Percentiles rank a stretch among this genome's conserved stretches.
phyloP scores from a whole-genome alignment of 2,329 filamentous ascomycete genomes.

The Penicillium brevicompactum region DNA sequence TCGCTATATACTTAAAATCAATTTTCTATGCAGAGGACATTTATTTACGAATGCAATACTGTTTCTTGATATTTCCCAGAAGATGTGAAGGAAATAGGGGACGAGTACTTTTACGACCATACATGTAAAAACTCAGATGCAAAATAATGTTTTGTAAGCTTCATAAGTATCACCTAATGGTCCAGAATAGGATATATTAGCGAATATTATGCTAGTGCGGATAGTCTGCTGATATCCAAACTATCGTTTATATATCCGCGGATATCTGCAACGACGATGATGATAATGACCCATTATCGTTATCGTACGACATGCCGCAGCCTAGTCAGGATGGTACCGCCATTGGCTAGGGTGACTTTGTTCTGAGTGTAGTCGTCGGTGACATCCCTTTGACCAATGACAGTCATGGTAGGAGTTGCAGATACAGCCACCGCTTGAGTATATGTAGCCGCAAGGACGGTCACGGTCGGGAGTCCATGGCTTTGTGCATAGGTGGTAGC shows the following conservation, averaged over 20 bases:
- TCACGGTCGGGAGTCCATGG: conserved; percentile 46
- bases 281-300: not conserved
- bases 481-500: conserved; percentile 49
- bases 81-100: not conserved
- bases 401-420: conserved; percentile 46
- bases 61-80: not conserved
- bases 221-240: conserved; percentile 6
- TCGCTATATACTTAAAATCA: not conserved
- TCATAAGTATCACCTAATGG: not conserved
- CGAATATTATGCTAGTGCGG: conserved; percentile 2
- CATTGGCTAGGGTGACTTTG: conserved; percentile 37
- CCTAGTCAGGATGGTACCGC: conserved; percentile 31
- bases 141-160: conserved; percentile 1
- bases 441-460: conserved; percentile 50
- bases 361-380: conserved; percentile 40
- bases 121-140: not conserved
- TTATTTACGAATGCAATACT: not conserved
- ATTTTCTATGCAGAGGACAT: not conserved
- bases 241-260: not conserved
- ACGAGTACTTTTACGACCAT: not conserved
- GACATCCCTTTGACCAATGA: conserved; percentile 40
- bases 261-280: not conserved
- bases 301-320: too few species aligned
- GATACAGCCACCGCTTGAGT: conserved; percentile 45
- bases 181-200: not conserved